These are phyloP conservation scores for Plantago lanceolata DNA, from an alignment of 305 asterid species.

Conservation along the genomic window DNA sequence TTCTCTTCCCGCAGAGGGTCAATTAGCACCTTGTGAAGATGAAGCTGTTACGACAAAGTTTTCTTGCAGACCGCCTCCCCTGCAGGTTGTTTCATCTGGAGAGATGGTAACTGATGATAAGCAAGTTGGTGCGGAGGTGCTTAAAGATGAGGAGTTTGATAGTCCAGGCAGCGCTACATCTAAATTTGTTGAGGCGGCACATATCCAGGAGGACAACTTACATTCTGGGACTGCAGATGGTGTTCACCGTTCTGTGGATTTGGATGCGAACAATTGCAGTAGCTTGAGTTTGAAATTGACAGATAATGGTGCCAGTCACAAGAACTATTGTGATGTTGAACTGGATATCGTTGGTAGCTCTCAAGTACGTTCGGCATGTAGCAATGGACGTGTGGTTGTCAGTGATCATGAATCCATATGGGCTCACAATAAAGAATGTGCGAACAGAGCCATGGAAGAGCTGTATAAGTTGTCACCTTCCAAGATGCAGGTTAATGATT, in stretches of 20 bases:
- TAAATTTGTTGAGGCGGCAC: constrained; percentile 33
- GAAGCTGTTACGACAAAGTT: constrained; percentile 37
- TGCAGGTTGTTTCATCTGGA: constrained; percentile 40
- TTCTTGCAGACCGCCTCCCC: constrained; percentile 33
- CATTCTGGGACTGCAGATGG: constrained; percentile 30
- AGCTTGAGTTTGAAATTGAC: constrained; percentile 30
- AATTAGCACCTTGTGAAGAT: constrained; percentile 32
- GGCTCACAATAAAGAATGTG: constrained; percentile 57
- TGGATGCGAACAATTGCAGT: constrained; percentile 30
- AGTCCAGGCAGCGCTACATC: constrained; percentile 68
- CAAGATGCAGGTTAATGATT: constrained; percentile 35
- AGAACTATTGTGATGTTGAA: constrained; percentile 28
- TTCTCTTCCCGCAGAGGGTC: constrained; percentile 32
- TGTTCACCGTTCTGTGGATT: constrained; percentile 25
- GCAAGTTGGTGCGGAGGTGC: constrained; percentile 29
- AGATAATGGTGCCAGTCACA: constrained; percentile 25
- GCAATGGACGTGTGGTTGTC: constrained; percentile 24
- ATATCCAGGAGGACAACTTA: constrained; percentile 22
- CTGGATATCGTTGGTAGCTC: constrained; percentile 25
- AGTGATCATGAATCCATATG: constrained; percentile 42
- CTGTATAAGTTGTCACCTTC: constrained; percentile 55
- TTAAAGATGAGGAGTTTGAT: constrained; percentile 51
- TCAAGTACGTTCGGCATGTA: constrained; percentile 24
- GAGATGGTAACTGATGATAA: constrained; percentile 30
- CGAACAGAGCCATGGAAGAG: constrained; percentile 46